A percentile compares a stretch with the other conserved stretches of the same genome.
Conservation (phyloP, 129 eudicot species). For the Mikania micrantha region DNA sequence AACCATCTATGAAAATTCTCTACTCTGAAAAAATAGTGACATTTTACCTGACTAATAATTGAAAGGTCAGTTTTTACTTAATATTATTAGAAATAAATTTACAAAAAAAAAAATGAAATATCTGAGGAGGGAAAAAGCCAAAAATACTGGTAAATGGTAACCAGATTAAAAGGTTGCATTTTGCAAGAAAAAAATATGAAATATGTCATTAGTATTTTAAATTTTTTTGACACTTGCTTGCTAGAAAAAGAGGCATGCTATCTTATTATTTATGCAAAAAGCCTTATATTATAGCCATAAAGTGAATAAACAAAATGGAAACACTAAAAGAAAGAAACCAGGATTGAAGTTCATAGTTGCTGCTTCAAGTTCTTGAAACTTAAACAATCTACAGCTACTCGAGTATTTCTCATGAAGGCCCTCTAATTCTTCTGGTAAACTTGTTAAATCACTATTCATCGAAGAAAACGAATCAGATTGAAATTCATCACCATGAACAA, state of each 20-base stretch:
- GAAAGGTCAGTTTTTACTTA: not conserved
- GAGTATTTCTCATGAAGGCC: conserved; percentile 76
- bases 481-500: conserved; percentile 29
- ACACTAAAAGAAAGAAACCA: conserved; percentile 40
- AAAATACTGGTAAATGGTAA: not conserved
- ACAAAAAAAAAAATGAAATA: not conserved
- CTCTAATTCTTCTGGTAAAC: conserved; percentile 56
- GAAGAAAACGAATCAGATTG: conserved; percentile 27
- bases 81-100: too few species aligned
- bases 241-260: not conserved
- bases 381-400: conserved; percentile 67
- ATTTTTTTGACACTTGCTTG: too few species aligned
- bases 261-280: not conserved
- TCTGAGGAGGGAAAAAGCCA: not conserved
- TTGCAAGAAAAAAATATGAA: not conserved
- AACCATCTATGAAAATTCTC: too few species aligned
- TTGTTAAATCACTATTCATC: conserved; percentile 17
- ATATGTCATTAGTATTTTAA: too few species aligned
- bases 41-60: not conserved
- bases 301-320: not conserved
- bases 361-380: conserved; percentile 52
- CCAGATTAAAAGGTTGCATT: not conserved
- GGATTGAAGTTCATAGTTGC: conserved; percentile 72
- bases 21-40: not conserved
- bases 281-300: too few species aligned